Percentiles rank a stretch among this genome's conserved stretches.
Conservation (phyloP, 129 eudicot genomes). For the Glebionis coronaria region DNA sequence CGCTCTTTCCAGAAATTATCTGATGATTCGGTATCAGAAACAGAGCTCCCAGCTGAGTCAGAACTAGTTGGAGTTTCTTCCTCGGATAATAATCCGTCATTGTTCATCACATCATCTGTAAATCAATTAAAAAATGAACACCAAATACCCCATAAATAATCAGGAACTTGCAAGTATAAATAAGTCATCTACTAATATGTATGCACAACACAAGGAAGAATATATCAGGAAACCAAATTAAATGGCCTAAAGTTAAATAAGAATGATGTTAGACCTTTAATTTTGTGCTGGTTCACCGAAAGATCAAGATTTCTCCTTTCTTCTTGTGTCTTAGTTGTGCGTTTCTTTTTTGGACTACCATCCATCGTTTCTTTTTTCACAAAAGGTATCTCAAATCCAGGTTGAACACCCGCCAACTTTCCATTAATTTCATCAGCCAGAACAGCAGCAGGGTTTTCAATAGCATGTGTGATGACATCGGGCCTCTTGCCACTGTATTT, state of each 20-base stretch:
- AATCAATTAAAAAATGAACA: not conserved
- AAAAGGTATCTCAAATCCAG: constrained; percentile 29
- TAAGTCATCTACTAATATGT: too few species aligned
- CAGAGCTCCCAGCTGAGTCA: constrained; percentile 16
- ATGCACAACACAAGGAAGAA: not conserved
- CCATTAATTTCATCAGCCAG: constrained; percentile 74
- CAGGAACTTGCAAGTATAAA: too few species aligned
- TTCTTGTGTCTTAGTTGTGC: constrained; percentile 34
- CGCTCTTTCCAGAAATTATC: constrained; percentile 67
- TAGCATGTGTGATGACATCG: constrained; percentile 84
- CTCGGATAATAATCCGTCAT: constrained; percentile 39
- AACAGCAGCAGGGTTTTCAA: constrained; percentile 80
- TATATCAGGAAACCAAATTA: not conserved
- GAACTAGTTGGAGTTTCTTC: constrained; percentile 45
- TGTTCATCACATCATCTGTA: constrained; percentile 40
- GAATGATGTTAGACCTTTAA: constrained; percentile 36
- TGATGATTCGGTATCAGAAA: constrained; percentile 31
- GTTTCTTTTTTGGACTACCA: constrained; percentile 41
- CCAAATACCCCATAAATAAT: too few species aligned
- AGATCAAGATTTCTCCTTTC: constrained; percentile 30
- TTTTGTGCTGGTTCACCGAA: constrained; percentile 21
- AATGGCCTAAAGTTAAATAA: not conserved
- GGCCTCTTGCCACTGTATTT: constrained; percentile 95
- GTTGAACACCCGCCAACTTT: constrained; percentile 48
- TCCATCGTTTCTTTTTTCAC: constrained; percentile 42